phyloP scores from a whole-genome alignment of 2,329 filamentous ascomycete species.

The Pseudonectria foliicola region DNA sequence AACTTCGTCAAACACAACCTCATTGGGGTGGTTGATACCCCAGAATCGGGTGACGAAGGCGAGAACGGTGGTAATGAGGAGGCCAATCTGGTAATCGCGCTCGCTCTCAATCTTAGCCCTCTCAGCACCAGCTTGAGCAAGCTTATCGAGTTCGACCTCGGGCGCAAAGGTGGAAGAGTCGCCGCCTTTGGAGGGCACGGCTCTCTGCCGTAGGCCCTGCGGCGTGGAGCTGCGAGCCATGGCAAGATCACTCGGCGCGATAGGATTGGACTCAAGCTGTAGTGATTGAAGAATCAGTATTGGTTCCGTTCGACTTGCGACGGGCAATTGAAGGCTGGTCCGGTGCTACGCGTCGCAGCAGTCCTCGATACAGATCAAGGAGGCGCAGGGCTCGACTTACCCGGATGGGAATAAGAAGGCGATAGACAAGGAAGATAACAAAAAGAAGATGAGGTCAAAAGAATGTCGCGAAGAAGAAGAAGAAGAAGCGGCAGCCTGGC shows the following conservation, averaged over 20 bases:
- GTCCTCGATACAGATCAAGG: no score
- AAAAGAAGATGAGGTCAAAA: slow-evolving; percentile 4
- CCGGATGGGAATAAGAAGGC: slow-evolving; percentile 3
- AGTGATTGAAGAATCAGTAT: no score
- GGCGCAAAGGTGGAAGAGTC: slow-evolving; percentile 29
- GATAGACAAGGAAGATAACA: slow-evolving; percentile 7
- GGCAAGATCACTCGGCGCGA: slow-evolving; percentile 13
- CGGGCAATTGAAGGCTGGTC: no score
- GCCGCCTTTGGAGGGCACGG: slow-evolving; percentile 40
- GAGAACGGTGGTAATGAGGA: slow-evolving; percentile 69
- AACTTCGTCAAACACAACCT: slow-evolving; percentile 98
- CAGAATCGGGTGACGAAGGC: slow-evolving; percentile 93
- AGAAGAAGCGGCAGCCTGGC: slow-evolving; percentile 3
- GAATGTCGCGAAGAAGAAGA: slow-evolving; percentile 9
- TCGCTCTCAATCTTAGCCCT: slow-evolving; percentile 46
- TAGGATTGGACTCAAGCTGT: no score
- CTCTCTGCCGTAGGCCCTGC: slow-evolving; percentile 55
- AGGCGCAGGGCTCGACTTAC: not conserved
- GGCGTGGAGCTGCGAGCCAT: slow-evolving; percentile 45
- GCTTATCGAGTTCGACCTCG: slow-evolving; percentile 45
- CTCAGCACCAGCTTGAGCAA: slow-evolving; percentile 33
- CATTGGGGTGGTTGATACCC: slow-evolving; percentile 89
- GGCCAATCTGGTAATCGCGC: slow-evolving; percentile 75
- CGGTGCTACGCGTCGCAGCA: no score
- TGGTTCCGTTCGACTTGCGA: no score